phyloP scores from a whole-genome alignment of 164 flowering plant genomes.

The Annona cherimola region DNA sequence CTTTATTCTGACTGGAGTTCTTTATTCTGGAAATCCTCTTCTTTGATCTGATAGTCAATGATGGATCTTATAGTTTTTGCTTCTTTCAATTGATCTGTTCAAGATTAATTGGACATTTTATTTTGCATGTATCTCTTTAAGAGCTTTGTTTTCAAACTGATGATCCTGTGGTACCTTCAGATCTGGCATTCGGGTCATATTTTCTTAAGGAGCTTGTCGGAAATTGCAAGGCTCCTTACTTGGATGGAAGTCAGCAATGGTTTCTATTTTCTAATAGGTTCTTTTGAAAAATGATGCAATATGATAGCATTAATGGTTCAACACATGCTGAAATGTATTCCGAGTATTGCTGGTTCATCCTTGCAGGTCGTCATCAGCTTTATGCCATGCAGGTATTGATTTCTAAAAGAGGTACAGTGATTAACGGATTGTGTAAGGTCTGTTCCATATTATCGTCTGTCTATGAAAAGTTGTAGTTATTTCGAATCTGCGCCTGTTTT shows the following conservation, averaged over 20 bases:
- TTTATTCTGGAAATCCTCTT: background rate
- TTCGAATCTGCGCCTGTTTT: slow-evolving; percentile 11
- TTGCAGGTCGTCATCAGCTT: slow-evolving; percentile 7
- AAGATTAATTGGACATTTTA: slow-evolving; percentile 2
- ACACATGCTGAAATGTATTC: background rate
- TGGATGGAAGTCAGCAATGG: slow-evolving; percentile 12
- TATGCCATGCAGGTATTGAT: slow-evolving; percentile 15
- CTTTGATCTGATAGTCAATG: slow-evolving; percentile 5
- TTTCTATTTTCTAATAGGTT: background rate
- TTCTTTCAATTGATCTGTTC: too few species aligned
- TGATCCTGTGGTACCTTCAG: slow-evolving; percentile 30
- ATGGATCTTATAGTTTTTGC: background rate
- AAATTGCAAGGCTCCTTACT: slow-evolving; percentile 4
- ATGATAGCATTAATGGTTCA: background rate
- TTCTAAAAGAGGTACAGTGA: slow-evolving; percentile 5
- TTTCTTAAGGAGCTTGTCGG: slow-evolving; percentile 8
- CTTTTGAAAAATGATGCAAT: background rate
- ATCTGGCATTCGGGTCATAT: slow-evolving; percentile 26
- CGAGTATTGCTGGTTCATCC: background rate
- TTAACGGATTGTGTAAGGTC: too few species aligned
- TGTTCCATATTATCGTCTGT: background rate
- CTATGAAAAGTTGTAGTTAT: background rate
- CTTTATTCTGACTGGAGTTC: too few species aligned
- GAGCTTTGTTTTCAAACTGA: slow-evolving; percentile 17
- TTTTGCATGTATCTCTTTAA: background rate